Evolutionary conservation across 495 filamentous ascomycete genomes (phyloP).

Genomic region (Xylaria acuta): DNA sequence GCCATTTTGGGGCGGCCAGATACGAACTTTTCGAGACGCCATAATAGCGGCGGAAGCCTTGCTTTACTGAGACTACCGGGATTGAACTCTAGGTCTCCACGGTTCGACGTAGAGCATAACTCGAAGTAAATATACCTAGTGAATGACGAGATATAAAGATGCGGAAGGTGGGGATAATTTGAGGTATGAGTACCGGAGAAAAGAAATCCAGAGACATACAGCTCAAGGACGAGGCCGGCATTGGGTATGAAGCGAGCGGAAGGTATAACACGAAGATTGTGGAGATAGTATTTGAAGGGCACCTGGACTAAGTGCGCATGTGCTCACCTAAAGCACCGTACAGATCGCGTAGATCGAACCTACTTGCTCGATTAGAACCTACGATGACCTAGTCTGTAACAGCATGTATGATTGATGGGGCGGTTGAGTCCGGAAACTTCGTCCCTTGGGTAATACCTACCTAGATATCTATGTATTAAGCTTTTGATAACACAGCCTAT

Average conservation of each 20-base stretch:
- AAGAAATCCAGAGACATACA: not conserved
- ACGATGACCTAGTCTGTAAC: not conserved
- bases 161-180: not conserved
- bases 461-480: not conserved
- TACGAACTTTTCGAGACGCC: conserved; percentile 4
- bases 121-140: not conserved
- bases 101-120: not conserved
- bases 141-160: conserved; percentile 3
- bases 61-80: not conserved
- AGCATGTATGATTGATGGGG: not conserved
- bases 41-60: not conserved
- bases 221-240: not conserved
- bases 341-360: not conserved
- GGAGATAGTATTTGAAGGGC: not conserved
- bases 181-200: not conserved
- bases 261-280: not conserved
- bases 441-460: not conserved
- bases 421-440: not conserved
- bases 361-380: not conserved
- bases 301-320: not conserved
- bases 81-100: not conserved
- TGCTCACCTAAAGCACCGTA: not conserved
- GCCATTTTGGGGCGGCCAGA: conserved; percentile 21
- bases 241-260: not conserved
- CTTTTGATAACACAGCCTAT: not conserved